Base-by-base conservation (phyloP, 2,329 filamentous ascomycete genomes). In the Rhynchosporium graminicola region DNA sequence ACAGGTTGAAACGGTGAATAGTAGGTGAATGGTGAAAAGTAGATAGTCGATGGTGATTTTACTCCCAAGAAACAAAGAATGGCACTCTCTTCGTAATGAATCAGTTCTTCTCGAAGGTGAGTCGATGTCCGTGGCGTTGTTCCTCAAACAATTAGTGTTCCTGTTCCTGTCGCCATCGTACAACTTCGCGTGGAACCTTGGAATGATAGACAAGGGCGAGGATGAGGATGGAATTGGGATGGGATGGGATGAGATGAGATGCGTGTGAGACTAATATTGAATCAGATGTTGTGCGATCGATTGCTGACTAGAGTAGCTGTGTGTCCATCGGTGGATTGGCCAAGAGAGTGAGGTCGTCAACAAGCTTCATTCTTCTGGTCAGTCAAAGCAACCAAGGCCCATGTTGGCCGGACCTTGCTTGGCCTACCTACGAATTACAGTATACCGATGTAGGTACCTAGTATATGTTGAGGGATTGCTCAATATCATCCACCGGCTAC, bases 271-370 rank as follows among this genome's bases (percentile, higher is more conserved):
- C 51, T 46, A 56, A 8, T 50, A 31, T 13, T 40, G 45, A 42
- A 40, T 4, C 31, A 28, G 15, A 20, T 33, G 10, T 20, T 46
- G 54, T 29, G 54, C 54, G 13, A 45, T 46, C 8, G 26, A 56
- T 20, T 38, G 51, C 20, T 7, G 36, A 36, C 5, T 36, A 9
- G 33, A 26, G 31, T 51, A 40, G 33, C 36, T 31, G 40, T 60
- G 48, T 38, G 48, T 55, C 9, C n/a, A 40, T 43, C 26, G 13
- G 46, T 42, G 46, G 31, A 47, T 55, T 40, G 20, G 40, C 47
- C 60, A 63, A 56, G 61, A 63, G 61, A 31, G 61, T 60, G 61
- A 60, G 57, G 61, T 50, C 57, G 52, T 52, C 56, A 40, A 47
- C 38, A 47, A 62, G 55, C 55, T 62, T 58, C n/a, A 43, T 13